phyloP scores from a whole-genome alignment of 2,329 filamentous ascomycete species.

The Sarocladium kiliense region DNA sequence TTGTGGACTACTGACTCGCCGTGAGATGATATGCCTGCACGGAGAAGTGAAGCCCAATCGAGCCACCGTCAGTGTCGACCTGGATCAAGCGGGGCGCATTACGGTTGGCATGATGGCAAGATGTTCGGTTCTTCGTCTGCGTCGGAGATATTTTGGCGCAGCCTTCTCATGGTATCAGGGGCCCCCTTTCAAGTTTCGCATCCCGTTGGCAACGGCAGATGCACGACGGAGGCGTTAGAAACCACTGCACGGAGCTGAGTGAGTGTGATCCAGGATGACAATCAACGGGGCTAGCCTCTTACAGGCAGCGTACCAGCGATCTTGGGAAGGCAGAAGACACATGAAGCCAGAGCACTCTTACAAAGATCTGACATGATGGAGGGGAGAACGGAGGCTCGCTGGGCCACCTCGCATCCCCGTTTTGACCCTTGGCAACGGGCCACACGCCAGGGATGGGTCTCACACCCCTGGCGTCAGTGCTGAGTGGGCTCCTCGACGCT shows the following conservation, averaged over 20 bases:
- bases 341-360: background rate
- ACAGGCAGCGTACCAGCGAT: conserved; percentile 6
- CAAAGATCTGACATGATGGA: conserved; percentile 8
- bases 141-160: conserved; percentile 1
- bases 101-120: background rate
- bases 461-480: conserved; percentile 5
- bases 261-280: conserved; percentile 7
- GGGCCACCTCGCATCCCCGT: conserved; percentile 2
- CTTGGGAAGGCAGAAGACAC: background rate
- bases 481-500: conserved; percentile 1
- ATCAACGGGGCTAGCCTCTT: conserved; percentile 7
- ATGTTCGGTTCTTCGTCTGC: background rate
- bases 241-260: background rate
- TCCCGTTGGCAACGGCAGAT: conserved; percentile 2
- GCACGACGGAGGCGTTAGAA: background rate
- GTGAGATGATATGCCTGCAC: background rate
- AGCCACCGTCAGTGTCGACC: background rate
- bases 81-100: background rate
- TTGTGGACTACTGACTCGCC: conserved; percentile 2
- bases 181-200: conserved; percentile 1
- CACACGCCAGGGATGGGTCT: background rate
- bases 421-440: conserved; percentile 9
- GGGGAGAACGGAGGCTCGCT: background rate
- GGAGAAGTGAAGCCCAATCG: background rate
- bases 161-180: conserved; percentile 1